Base-by-base conservation (phyloP, 2,329 filamentous ascomycete genomes). In the Acrodontium crateriforme region DNA sequence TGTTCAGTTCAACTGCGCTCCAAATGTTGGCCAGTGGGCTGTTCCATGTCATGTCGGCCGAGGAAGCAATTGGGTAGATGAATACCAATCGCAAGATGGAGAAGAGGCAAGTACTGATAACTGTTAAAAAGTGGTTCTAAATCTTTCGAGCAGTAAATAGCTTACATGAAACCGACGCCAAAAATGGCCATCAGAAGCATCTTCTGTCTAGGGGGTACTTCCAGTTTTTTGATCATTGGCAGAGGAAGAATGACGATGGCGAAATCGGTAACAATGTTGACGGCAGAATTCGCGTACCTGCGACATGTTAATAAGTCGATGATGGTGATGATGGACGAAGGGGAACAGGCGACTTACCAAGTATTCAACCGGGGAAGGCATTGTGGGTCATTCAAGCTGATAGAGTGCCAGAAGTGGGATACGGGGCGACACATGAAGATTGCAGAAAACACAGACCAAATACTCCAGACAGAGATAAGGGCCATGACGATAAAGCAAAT, bases 401-500 rank as follows among this genome's bases (percentile, higher is more conserved):
- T 32, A 6, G 40, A 39, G 21, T 55, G 40, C 60, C 60, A 63
- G 41, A 59, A 63, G 27, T 45, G 54, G 7, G 49, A 37, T 7
- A 60, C 45, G 0, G 60, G 60, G 1, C 46, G 45, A 36, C 60
- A 63, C 18, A 56, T 53, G 32, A 62, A 50, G 18, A 54, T 49
- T 6, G 49, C 51, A 16, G 46, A 54, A 24, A 56, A 54, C 31
- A 35, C 52, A 18, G 41, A 40, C 25, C 43, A 49, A 16, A 49
- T 27, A 5, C 45, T 44, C 23, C 53, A 56, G 3, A 36, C 25
- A n/a, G 47, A 24, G n/a, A 54, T 46, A 30, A 54, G 39, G 2
- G 29, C 40, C 25, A 54, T 48, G 4, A 49, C 17, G 9, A 36
- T 38, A 12, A 40, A 47, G 22, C 47, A 40, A 9, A 36, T 32